Evolutionary conservation across 23 red algal species (phyloP).

Genomic region (Porphyridium purpureum): DNA sequence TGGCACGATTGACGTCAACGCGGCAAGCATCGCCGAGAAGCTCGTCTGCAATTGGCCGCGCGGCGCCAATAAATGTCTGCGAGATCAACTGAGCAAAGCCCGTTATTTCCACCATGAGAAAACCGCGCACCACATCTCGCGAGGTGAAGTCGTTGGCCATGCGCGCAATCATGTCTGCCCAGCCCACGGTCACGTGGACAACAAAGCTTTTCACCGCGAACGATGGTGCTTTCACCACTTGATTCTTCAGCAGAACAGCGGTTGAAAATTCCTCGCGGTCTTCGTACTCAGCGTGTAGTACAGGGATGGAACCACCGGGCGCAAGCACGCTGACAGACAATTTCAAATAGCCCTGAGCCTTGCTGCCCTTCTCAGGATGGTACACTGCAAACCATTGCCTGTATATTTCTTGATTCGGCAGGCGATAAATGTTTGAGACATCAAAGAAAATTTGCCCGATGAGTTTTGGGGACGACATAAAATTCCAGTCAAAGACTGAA

Average conservation of each 20-base stretch:
- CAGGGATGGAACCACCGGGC: conserved; percentile 28
- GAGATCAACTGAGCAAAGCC: conserved; percentile 12
- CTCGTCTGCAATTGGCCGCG: conserved; percentile 32
- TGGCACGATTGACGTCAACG: conserved; percentile 24
- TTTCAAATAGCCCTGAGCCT: conserved; percentile 60
- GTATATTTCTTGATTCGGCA: conserved; percentile 31
- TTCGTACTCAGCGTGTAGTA: conserved; percentile 21
- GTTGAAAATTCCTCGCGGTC: conserved; percentile 38
- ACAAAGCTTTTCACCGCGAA: conserved; percentile 47
- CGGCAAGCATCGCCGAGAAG: conserved; percentile 35
- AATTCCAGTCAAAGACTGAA: conserved; percentile 68
- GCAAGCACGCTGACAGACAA: conserved; percentile 54
- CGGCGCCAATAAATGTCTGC: conserved; percentile 31
- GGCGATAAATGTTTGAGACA: conserved; percentile 30
- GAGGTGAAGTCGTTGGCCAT: conserved; percentile 14
- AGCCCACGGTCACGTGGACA: conserved; percentile 54
- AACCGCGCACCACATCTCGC: conserved; percentile 45
- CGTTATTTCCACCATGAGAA: conserved; percentile 37
- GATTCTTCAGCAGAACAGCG: conserved; percentile 49
- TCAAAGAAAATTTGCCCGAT: conserved; percentile 50
- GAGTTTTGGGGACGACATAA: conserved; percentile 12
- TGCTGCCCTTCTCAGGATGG: conserved; percentile 26
- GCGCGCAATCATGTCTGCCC: conserved; percentile 69
- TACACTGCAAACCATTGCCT: conserved; percentile 62
- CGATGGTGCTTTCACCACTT: conserved; percentile 34